Evolutionary conservation across 2,329 filamentous ascomycete species (phyloP), one percentile per base, ranked within the genome.

Genomic region (Cladosporium velox): DNA sequence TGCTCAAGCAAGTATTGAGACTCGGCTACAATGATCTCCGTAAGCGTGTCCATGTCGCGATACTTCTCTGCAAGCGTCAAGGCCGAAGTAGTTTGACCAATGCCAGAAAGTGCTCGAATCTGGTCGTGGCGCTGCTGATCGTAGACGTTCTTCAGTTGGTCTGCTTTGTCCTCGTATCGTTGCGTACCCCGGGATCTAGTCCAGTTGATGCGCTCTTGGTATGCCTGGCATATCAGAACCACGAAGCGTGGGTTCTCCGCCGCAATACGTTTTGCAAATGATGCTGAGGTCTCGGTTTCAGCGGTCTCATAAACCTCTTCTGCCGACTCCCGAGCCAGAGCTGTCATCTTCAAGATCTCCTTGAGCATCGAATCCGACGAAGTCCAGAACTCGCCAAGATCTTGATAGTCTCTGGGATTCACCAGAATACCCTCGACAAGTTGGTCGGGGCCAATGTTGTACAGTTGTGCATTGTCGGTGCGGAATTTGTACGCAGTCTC

Each of bases 381-480:
- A 0, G 93, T 97, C 95, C 95, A 99, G 54, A 93, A 91, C 67
- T 91, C 88, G 0, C 90, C 87, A 10, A 97, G 83, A 12, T 84
- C 86, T 24, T 88, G 84, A 52, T 74, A 77, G 73, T 92, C 93
- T 54, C 87, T 86, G 18, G 84, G 80, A 26, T 77, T 74, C 18
- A 74, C 76, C 5, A 84, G 72, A 18, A 84, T 71, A 54, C 81
- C 80, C 57, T 82, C 78, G 11, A 73, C 69, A 35, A 95, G 77
- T 61, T 86, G 80, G 69, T 93, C 90, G 18, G 85, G 80, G 21
- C 85, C 83, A 4, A 97, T 84, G 2, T 92, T 92, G 75, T 97
- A 98, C 3, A 87, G 79, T 2, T 82, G 79, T 14, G 90, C 82
- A 71, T 94, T 90, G 41, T 86, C 84, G 68, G 85, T 82, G 49